phyloP scores from a whole-genome alignment of 192 early-diverging fungal genomes.

The Podila epigama region DNA sequence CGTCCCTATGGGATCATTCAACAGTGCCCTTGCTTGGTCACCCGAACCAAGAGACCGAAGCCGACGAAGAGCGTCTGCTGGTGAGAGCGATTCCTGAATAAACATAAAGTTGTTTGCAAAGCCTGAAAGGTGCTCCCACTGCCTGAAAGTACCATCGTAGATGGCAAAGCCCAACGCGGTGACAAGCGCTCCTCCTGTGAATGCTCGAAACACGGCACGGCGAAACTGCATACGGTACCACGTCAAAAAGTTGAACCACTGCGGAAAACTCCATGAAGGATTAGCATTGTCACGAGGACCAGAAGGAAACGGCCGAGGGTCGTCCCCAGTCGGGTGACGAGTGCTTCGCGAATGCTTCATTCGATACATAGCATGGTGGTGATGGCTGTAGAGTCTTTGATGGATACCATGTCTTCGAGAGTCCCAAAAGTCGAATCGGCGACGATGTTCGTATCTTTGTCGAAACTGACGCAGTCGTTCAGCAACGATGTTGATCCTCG shows the following conservation, averaged over 20 bases:
- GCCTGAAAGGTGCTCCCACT: neutral
- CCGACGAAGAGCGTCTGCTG: neutral
- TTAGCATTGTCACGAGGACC: neutral
- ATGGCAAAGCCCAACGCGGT: neutral
- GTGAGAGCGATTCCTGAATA: neutral
- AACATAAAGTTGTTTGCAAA: neutral
- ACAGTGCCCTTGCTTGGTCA: neutral
- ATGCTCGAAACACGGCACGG: neutral
- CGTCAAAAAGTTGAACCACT: neutral
- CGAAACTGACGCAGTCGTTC: neutral
- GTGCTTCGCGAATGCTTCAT: neutral
- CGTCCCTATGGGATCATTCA: neutral
- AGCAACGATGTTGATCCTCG: neutral
- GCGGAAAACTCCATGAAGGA: neutral
- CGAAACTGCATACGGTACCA: neutral
- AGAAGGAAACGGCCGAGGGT: neutral
- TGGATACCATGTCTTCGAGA: neutral
- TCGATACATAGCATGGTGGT: neutral
- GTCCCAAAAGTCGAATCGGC: neutral
- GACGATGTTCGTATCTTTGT: neutral
- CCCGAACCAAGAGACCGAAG: neutral
- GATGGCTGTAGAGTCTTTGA: neutral
- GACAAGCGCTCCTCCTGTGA: neutral
- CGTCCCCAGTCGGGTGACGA: no score
- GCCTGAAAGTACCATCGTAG: neutral